Base-by-base conservation (phyloP, 129 eudicot species). In the Erigeron canadensis region DNA sequence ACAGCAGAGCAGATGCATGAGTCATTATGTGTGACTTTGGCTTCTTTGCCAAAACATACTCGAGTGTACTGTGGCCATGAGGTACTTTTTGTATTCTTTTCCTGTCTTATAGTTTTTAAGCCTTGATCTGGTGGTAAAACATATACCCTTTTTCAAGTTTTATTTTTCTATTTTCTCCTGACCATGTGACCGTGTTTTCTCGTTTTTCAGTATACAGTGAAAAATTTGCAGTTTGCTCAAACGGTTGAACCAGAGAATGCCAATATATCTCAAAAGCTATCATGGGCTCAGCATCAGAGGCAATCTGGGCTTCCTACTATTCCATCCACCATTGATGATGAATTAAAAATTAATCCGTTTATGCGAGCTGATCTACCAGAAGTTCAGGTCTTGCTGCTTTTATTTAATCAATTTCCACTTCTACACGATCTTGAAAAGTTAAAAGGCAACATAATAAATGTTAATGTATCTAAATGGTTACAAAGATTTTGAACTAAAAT, bases 221-320 rank as follows among this genome's bases (percentile, higher is more conserved):
- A 93, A 88, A 93, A 93, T 82, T 72, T 93, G 91, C 96, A 89
- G 86, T 93, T 93, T 85, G 98, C 98, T 39, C 84, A 74, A 83
- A 93, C 95, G 16, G 91, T 93, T 78, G 98, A 93, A 77, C 98
- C 96, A 48, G 96, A 87, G 57, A 93, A 93, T 69, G 87, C 63
- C 38, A 89, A 73, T 67, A 89, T 89, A 80, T 76, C 79, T 5
- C 79, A 87, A 63, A 93, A 93, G 83, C 65, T 89, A 53, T 73
- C 88, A 50, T 93, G 96, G 98, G 96, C 98, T 74, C 84, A 89
- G 84, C 83, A 87, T 28, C 88, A 93, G 87, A 86, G 90, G 71
- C 74, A 79, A 79, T 78, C 76, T 0, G 87, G 87, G 23, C 92
- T 89, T 50, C 98, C 98, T 57, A 93, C 98, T 23, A 62, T 93